A percentile compares a stretch with the other conserved stretches of the same genome.
Evolutionary conservation across 805 yeast species (phyloP).

Genomic region (Ogataea allantospora): DNA sequence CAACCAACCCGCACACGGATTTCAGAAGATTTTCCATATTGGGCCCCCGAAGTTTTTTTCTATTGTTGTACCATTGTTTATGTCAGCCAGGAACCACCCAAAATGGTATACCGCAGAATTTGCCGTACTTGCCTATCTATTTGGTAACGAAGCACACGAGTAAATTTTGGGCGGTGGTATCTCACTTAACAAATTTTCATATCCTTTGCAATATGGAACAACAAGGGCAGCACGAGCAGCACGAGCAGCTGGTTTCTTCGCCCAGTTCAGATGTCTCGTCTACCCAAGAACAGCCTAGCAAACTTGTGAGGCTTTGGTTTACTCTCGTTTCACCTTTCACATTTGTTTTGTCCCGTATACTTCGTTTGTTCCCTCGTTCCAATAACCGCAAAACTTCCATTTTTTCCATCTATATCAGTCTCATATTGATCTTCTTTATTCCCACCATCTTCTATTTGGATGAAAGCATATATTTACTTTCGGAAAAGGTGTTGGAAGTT

Average conservation of each 20-base stretch:
- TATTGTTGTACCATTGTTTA: not conserved
- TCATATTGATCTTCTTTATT: slow-evolving; percentile 16
- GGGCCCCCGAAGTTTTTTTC: not conserved
- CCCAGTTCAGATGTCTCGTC: not conserved
- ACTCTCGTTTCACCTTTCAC: slow-evolving; percentile 12
- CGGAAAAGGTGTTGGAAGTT: slow-evolving; percentile 12
- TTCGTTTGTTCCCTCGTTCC: slow-evolving; percentile 7
- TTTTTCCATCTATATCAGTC: slow-evolving; percentile 15
- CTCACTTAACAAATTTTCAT: not conserved
- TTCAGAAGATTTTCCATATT: too few relatives aligned
- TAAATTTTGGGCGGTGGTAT: not conserved
- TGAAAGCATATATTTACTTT: slow-evolving; percentile 11
- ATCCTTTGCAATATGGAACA: slow-evolving; percentile 2
- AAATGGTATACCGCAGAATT: not conserved
- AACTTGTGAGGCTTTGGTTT: slow-evolving; percentile 2
- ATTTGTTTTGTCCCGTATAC: slow-evolving; percentile 5
- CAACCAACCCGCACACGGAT: too few relatives aligned
- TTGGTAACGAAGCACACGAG: slow-evolving; percentile 4
- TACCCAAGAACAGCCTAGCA: not conserved
- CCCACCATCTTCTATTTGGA: slow-evolving; percentile 22
- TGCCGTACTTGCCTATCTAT: not conserved
- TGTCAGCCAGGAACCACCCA: not conserved
- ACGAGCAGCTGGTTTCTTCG: not conserved
- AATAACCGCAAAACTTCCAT: slow-evolving; percentile 13
- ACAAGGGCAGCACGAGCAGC: slow-evolving; percentile 4